Conservation (phyloP, 2,329 filamentous ascomycete species). For the Monilinia vaccinii-corymbosi region DNA sequence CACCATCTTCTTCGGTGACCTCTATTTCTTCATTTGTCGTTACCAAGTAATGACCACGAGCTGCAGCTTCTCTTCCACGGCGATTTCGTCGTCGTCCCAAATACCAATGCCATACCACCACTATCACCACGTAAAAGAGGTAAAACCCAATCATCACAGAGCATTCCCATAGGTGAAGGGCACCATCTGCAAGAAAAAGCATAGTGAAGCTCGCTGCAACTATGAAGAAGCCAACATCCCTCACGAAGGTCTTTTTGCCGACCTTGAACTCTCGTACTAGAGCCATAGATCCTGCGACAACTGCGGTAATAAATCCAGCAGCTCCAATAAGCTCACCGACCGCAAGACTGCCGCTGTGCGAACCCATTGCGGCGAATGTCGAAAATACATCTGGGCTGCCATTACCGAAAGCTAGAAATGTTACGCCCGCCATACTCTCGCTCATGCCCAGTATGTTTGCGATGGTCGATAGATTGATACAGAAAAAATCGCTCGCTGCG, state of each 20-base stretch:
- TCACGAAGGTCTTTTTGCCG: conserved; percentile 77
- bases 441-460: conserved; percentile 83
- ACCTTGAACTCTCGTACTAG: conserved; percentile 92
- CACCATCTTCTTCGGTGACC: conserved; percentile 58
- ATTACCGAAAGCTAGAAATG: conserved; percentile 93
- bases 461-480: conserved; percentile 91
- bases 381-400: conserved; percentile 97
- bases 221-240: conserved; percentile 89
- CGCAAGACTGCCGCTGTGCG: conserved; percentile 92
- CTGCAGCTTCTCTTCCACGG: conserved; percentile 58
- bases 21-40: conserved; percentile 42
- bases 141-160: conserved; percentile 86
- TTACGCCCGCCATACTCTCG: conserved; percentile 92
- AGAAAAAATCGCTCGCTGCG: conserved; percentile 96
- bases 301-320: conserved; percentile 90
- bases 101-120: conserved; percentile 90
- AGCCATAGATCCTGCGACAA: conserved; percentile 96
- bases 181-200: conserved; percentile 76
- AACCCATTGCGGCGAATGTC: conserved; percentile 95
- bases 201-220: conserved; percentile 80
- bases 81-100: conserved; percentile 51
- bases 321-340: conserved; percentile 92
- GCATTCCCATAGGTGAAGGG: conserved; percentile 82
- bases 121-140: conserved; percentile 76
- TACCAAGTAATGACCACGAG: conserved; percentile 64